Conservation (phyloP, 495 filamentous ascomycete genomes). For the Aspergillus wentii region DNA sequence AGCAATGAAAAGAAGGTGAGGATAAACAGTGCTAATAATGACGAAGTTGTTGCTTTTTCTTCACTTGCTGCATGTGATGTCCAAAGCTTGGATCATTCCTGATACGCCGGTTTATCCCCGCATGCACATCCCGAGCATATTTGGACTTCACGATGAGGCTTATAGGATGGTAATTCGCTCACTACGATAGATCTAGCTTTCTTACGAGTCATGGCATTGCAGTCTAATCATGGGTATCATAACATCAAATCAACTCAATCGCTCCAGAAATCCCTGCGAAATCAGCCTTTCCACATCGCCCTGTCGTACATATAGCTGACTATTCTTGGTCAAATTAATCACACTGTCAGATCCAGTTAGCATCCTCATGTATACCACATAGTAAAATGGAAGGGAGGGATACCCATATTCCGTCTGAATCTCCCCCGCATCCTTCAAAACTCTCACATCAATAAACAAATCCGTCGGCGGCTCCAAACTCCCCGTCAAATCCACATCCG, state of each 20-base stretch:
- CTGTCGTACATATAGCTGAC: conserved; percentile 94
- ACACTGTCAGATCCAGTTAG: conserved; percentile 49
- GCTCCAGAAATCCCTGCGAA: conserved; percentile 93
- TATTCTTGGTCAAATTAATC: conserved; percentile 96
- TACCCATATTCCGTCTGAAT: conserved; percentile 99
- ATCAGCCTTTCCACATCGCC: conserved; percentile 95
- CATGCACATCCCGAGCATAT: too few relatives aligned
- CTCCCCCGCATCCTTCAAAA: conserved; percentile 95
- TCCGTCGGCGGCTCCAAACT: conserved; percentile 91
- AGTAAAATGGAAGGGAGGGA: conserved; percentile 6
- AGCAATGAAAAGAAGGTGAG: too few relatives aligned
- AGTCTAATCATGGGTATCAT: conserved; percentile 22
- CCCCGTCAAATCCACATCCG: conserved; percentile 94
- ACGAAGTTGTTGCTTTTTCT: too few relatives aligned
- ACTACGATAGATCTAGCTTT: too few relatives aligned
- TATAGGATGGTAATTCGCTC: too few relatives aligned
- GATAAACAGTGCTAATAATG: too few relatives aligned
- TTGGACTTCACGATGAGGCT: too few relatives aligned
- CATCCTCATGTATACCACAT: not conserved
- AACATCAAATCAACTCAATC: conserved; percentile 61
- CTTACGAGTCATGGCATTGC: too few relatives aligned
- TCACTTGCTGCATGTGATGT: too few relatives aligned
- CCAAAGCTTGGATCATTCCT: too few relatives aligned
- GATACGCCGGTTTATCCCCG: too few relatives aligned
- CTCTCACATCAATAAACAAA: conserved; percentile 95